Evolutionary conservation across 139 green algal species (phyloP).

Genomic region (Tetradesmus lagerheimii): DNA sequence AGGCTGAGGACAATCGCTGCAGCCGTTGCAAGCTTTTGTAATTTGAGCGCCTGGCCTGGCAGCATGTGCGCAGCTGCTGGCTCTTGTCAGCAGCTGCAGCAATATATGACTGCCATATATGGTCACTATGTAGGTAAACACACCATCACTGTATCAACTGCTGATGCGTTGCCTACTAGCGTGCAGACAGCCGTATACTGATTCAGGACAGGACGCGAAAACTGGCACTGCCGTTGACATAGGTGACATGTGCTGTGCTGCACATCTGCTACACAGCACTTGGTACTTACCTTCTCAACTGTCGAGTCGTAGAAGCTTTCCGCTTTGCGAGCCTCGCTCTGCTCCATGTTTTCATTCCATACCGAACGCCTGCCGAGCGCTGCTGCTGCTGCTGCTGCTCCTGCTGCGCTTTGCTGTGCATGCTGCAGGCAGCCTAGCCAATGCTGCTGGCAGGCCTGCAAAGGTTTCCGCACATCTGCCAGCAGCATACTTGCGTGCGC

Average conservation of each 20-base stretch:
- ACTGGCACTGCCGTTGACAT: not conserved
- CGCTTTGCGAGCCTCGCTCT: slow-evolving; percentile 32
- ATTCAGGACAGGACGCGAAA: not conserved
- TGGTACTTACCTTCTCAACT: slow-evolving; percentile 59
- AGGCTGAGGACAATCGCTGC: too few relatives aligned
- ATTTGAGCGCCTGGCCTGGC: too few relatives aligned
- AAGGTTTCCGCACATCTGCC: not conserved
- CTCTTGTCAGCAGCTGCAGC: too few relatives aligned
- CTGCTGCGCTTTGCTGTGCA: not conserved
- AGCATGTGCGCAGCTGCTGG: too few relatives aligned
- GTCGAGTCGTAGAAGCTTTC: slow-evolving; percentile 80
- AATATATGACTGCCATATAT: too few relatives aligned
- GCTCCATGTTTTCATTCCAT: slow-evolving; percentile 30
- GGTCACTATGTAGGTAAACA: too few relatives aligned
- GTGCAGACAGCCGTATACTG: not conserved
- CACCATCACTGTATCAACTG: too few relatives aligned
- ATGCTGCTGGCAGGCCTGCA: not conserved
- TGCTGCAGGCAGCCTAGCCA: not conserved
- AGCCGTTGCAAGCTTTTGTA: too few relatives aligned
- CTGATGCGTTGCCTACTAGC: too few relatives aligned
- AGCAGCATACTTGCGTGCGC: not conserved
- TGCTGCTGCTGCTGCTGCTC: not conserved
- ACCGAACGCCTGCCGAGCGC: slow-evolving; percentile 17
- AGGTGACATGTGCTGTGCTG: not conserved
- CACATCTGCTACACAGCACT: not conserved